A percentile compares a stretch with the other conserved stretches of the same genome.
These are phyloP conservation scores for Umbelopsis vinacea DNA, from an alignment of 192 early-diverging fungal species.

Conservation along the genomic window DNA sequence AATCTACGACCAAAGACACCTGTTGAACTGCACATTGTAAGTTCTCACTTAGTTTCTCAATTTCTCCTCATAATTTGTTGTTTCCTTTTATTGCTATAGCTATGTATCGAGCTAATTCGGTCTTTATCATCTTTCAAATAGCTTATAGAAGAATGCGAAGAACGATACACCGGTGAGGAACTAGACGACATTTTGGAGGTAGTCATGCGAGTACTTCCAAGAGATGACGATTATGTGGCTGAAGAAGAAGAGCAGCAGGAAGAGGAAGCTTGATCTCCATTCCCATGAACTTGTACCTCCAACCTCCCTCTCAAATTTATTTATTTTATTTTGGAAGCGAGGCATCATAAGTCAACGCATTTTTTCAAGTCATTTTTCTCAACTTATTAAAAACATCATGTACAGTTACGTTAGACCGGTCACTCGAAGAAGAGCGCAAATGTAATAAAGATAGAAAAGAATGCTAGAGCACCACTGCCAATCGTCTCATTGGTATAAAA, in stretches of 20 bases:
- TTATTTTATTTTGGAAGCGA: too few relatives aligned
- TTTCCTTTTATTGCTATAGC: background rate
- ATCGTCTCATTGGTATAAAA: too few relatives aligned
- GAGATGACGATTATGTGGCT: constrained; percentile 46
- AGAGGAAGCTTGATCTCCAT: constrained; percentile 15
- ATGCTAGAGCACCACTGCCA: too few relatives aligned
- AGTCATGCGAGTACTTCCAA: constrained; percentile 54
- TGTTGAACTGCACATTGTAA: constrained; percentile 71
- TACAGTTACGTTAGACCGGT: too few relatives aligned
- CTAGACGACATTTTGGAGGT: constrained; percentile 56
- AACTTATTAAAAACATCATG: too few relatives aligned
- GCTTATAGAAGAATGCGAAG: constrained; percentile 75
- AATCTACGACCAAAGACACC: constrained; percentile 67
- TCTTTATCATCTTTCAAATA: constrained; percentile 27
- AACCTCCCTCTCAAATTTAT: too few relatives aligned
- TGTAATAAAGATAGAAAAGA: too few relatives aligned
- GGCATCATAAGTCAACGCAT: too few relatives aligned
- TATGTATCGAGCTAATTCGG: background rate
- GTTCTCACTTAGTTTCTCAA: background rate
- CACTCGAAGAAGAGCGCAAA: too few relatives aligned
- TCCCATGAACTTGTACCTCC: too few relatives aligned
- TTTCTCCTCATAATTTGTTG: background rate
- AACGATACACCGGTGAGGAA: constrained; percentile 60
- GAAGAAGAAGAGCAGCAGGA: constrained; percentile 41
- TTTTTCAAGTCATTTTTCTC: too few relatives aligned